A percentile compares a stretch with the other conserved stretches of the same genome.
Evolutionary conservation across 2,329 filamentous ascomycete species (phyloP).

Genomic region (Colletotrichum chlorophyti): DNA sequence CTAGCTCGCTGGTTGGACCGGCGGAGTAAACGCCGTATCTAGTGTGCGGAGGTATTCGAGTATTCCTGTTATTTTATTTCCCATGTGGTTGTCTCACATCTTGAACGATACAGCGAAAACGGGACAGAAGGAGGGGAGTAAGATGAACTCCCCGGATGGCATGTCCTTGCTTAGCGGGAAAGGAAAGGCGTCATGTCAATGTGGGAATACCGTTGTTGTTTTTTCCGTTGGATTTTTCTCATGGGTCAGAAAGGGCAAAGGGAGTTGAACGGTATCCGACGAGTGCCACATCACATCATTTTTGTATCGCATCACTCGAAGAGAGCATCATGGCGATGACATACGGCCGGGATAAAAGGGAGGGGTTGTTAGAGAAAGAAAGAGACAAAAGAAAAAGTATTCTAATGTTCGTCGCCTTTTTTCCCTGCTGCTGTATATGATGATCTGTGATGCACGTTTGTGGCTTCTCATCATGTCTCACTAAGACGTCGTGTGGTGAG

Average conservation of each 20-base stretch:
- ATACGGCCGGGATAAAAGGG: neutral
- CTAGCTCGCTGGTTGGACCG: neutral
- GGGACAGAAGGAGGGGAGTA: too few species aligned
- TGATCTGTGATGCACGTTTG: neutral
- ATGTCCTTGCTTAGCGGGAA: neutral
- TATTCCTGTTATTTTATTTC: too few species aligned
- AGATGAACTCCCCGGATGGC: too few species aligned
- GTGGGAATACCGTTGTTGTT: too few species aligned
- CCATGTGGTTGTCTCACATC: too few species aligned
- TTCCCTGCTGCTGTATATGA: neutral
- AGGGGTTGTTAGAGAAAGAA: neutral
- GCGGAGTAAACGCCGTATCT: neutral
- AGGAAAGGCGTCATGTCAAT: neutral
- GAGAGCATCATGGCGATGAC: neutral
- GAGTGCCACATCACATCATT: neutral
- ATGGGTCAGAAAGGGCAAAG: neutral
- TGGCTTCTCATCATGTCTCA: neutral
- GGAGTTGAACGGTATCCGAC: conserved; percentile 5
- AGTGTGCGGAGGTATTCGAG: too few species aligned
- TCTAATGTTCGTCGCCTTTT: too few species aligned
- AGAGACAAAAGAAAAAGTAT: too few species aligned
- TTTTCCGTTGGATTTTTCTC: too few species aligned
- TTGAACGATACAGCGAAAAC: too few species aligned
- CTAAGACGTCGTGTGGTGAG: neutral
- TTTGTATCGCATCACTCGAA: neutral